Base-by-base conservation (phyloP, 1,139 yeast genomes). In the Taiozyma onychis region DNA sequence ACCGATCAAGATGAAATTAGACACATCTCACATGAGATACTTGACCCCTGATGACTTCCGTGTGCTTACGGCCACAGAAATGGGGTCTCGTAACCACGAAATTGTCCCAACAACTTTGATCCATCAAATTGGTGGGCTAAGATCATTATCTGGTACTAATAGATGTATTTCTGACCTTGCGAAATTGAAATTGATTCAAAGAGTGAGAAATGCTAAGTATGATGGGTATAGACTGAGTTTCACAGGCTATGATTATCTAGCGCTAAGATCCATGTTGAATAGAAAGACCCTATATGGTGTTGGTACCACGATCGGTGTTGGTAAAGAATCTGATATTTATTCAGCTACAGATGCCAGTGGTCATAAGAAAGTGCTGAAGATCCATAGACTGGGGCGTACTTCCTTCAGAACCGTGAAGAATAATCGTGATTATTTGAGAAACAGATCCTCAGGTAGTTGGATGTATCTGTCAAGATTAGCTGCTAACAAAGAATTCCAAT, bases 261-360 rank as follows among this genome's bases (percentile, higher is more conserved):
- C 98, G 0, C 74, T 93, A 57, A 88, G 85, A 65, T 78, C 96
- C 6, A 80, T 93, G 81, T 70, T 82, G 59, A 87, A 85, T 62
- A 76, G 91, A 58, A 81, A 84, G 46, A 76, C 89, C 0, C 67
- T 93, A 10, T 83, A 84, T 60, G 85, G 95, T 2, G 80, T 93
- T 13, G 98, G 97, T 18, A 77, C 85, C 44, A 88, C 87, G 26
- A 90, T 93, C 60, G 99, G 99, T 51, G 96, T 95, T 47, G 99
- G 99, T 62, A 93, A 93, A 66, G 99, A 93, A 67, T 89, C 97
- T 4, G 99, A 93, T 70, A 91, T 93, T 61, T 90, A 85, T 66
- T 78, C 93, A n/a, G 91, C 88, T 1, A 83, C 87, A 52, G 93
- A 87, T 61, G 72, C 77, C 11, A 65, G 76, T 27, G 95, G 95